Percentiles rank a stretch among this genome's conserved stretches.
phyloP scores from a whole-genome alignment of 2,329 filamentous ascomycete species.

The Talaromyces sp. region DNA sequence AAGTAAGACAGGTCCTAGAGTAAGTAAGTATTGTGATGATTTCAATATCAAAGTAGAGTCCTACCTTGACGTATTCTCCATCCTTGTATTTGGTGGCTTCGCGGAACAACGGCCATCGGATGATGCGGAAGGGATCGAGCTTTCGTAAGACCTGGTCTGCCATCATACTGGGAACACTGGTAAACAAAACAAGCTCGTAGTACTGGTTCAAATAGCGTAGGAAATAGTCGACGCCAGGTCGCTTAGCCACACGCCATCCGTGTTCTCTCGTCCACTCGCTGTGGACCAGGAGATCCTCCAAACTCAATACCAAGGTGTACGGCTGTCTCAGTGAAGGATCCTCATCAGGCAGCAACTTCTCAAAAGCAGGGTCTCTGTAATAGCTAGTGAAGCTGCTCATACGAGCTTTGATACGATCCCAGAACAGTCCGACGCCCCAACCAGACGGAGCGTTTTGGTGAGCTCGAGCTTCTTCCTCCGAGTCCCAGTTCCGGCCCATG shows the following conservation, averaged over 20 bases:
- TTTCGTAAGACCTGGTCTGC: constrained; percentile 88
- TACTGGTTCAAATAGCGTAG: constrained; percentile 94
- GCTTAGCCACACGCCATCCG: constrained; percentile 92
- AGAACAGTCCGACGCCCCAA: constrained; percentile 73
- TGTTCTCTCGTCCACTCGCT: constrained; percentile 92
- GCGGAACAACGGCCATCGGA: constrained; percentile 90
- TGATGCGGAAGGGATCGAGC: constrained; percentile 89
- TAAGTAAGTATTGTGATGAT: not conserved
- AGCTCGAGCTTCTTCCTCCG: constrained; percentile 63
- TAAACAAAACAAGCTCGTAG: constrained; percentile 97
- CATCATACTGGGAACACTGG: constrained; percentile 75
- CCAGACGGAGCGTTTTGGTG: constrained; percentile 74
- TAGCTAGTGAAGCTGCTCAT: constrained; percentile 74
- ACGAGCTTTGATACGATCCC: constrained; percentile 72
- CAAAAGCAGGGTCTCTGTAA: constrained; percentile 93
- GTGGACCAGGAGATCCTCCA: constrained; percentile 92
- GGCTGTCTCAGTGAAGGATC: constrained; percentile 77
- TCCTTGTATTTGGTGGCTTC: constrained; percentile 98
- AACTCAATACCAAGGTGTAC: constrained; percentile 85
- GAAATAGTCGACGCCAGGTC: constrained; percentile 95
- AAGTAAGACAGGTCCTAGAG: constrained; percentile 88
- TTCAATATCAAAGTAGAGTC: constrained; percentile 25
- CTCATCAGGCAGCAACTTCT: constrained; percentile 73
- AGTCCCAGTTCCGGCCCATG: constrained; percentile 83
- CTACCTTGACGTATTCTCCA: constrained; percentile 91